Percentiles rank a stretch among this genome's conserved stretches.
These are phyloP conservation scores for Mucor irregularis DNA, from an alignment of 371 early-diverging fungal species.

Conservation along the genomic window DNA sequence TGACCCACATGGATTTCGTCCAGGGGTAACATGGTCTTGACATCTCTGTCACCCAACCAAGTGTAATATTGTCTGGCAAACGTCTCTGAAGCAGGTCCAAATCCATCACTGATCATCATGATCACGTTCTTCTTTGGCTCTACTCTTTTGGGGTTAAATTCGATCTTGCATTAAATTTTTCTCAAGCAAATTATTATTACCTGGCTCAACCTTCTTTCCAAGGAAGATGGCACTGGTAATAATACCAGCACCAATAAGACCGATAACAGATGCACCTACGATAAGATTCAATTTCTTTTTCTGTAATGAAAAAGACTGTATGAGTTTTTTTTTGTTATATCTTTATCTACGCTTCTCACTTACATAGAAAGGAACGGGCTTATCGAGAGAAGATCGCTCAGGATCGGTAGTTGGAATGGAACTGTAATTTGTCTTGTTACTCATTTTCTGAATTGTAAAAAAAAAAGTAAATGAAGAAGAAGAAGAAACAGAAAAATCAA, in stretches of 20 bases:
- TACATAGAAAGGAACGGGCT: neutral
- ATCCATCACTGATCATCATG: slow-evolving; percentile 92
- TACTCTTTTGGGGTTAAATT: neutral
- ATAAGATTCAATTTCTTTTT: slow-evolving; percentile 15
- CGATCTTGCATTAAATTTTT: neutral
- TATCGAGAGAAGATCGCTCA: slow-evolving; percentile 5
- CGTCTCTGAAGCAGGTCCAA: slow-evolving; percentile 92
- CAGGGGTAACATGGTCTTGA: slow-evolving; percentile 55
- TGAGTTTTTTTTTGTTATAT: neutral
- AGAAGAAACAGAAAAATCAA: neutral
- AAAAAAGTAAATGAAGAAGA: slow-evolving; percentile 1
- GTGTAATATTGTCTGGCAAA: slow-evolving; percentile 80
- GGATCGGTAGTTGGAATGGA: slow-evolving; percentile 15
- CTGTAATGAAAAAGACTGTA: neutral
- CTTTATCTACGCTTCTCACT: neutral
- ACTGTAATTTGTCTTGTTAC: slow-evolving; percentile 15
- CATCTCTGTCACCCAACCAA: slow-evolving; percentile 46
- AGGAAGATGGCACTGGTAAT: slow-evolving; percentile 11
- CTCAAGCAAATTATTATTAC: neutral
- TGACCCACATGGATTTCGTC: slow-evolving; percentile 87
- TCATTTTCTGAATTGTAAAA: slow-evolving; percentile 2
- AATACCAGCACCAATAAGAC: slow-evolving; percentile 11
- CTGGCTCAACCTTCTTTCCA: slow-evolving; percentile 9
- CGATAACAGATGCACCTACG: slow-evolving; percentile 17
- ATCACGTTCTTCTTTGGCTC: slow-evolving; percentile 71